Conservation (phyloP, 441 rosid genomes). For the Raphanus hybrid region DNA sequence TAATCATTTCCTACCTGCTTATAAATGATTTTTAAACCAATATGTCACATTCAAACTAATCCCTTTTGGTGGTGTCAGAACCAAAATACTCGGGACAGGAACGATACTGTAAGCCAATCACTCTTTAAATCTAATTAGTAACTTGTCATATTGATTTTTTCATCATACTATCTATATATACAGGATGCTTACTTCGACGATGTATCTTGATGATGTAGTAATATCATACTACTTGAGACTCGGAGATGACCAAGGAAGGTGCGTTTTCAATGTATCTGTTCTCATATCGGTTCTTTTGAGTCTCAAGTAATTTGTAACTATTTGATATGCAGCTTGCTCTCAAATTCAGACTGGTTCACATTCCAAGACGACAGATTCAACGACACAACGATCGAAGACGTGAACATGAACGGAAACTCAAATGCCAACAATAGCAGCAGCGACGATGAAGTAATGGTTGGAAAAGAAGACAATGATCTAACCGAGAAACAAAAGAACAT, state of each 20-base stretch:
- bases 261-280: neutral
- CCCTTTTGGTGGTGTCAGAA: slow-evolving; percentile 53
- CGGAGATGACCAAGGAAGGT: slow-evolving; percentile 81
- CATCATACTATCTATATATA: slow-evolving; percentile 3
- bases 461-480: slow-evolving; percentile 74
- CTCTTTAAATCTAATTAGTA: neutral
- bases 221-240: slow-evolving; percentile 92
- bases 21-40: too few relatives aligned
- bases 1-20: too few relatives aligned
- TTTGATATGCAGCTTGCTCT: slow-evolving; percentile 63
- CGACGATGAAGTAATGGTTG: slow-evolving; percentile 84
- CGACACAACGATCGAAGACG: slow-evolving; percentile 58
- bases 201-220: slow-evolving; percentile 88
- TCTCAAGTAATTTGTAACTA: neutral
- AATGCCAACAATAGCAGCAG: slow-evolving; percentile 61
- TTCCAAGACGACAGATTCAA: slow-evolving; percentile 34
- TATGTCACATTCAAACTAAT: too few relatives aligned
- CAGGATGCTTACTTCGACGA: slow-evolving; percentile 94
- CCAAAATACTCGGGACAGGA: too few relatives aligned
- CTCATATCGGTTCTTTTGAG: neutral
- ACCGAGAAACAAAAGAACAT: slow-evolving; percentile 36
- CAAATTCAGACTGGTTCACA: slow-evolving; percentile 90
- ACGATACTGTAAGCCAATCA: slow-evolving; percentile 54
- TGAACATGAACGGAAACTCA: slow-evolving; percentile 51
- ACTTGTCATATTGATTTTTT: slow-evolving; percentile 1